A percentile compares a stretch with the other conserved stretches of the same genome.
These are phyloP conservation scores for Canavalia gladiata DNA, from an alignment of 306 rosid genomes.

Conservation along the genomic window DNA sequence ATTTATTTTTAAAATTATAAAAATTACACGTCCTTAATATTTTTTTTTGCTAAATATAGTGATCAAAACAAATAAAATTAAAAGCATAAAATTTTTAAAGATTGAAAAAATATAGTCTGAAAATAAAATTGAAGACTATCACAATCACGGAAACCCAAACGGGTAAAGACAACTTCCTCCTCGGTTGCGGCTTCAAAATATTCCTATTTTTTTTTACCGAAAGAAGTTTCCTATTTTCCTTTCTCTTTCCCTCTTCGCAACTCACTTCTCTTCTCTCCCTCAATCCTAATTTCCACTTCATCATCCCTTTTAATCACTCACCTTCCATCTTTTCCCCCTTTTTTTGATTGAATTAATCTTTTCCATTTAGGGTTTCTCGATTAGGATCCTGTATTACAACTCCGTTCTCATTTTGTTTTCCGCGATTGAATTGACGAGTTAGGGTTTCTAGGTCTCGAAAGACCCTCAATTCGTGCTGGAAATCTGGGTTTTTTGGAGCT, in stretches of 20 bases:
- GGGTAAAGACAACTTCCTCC: too few species aligned
- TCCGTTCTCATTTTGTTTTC: conserved; percentile 4
- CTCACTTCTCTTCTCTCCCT: background rate
- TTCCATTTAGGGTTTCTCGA: conserved; percentile 20
- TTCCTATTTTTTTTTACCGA: background rate
- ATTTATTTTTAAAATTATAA: too few species aligned
- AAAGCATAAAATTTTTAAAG: too few species aligned
- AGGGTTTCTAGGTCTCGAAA: conserved; percentile 46
- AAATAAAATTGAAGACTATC: too few species aligned
- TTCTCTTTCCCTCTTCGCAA: background rate
- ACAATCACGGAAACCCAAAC: too few species aligned
- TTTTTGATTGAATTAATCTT: background rate
- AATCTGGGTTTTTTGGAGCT: conserved; percentile 42
- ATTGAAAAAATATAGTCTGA: too few species aligned
- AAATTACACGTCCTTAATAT: too few species aligned
- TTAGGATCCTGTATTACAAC: background rate
- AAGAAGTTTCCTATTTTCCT: background rate
- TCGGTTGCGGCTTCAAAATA: conserved; percentile 2
- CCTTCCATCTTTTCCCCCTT: background rate
- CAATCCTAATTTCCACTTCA: background rate
- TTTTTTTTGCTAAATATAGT: too few species aligned
- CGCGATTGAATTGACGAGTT: background rate
- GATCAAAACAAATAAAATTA: too few species aligned
- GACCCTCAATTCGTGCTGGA: conserved; percentile 36
- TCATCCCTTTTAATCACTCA: background rate